Evolutionary conservation across 352 stramenopile genomes (phyloP), one percentile per base, ranked within the genome.

Genomic region (Pythium guiyangense): DNA sequence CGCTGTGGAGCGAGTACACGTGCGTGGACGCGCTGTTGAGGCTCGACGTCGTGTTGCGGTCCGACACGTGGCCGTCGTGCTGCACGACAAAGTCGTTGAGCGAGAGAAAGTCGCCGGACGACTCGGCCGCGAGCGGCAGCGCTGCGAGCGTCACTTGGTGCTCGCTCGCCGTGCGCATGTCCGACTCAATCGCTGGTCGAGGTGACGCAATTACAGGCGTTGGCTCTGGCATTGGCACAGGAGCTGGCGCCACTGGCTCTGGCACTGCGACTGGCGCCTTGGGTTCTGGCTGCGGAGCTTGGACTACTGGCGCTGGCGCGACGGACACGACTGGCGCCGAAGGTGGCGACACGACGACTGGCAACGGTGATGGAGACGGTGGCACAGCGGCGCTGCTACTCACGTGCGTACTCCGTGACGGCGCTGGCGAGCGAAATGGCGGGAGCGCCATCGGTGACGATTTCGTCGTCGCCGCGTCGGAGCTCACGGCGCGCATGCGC

Each of bases 11-110:
- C 52, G 59, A 68, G 10, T 39, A 50, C 26, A 63, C 53, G 11
- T 66, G 67, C 10, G 67, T 73, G 5, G 50, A 39, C 12, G 57
- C 64, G 54, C 64, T 79, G 39, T 62, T 64, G 25, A 59, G 6
- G 49, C 66, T 82, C 25, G 59, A 65, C 40, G n/a, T 14, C 15
- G 59, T 65, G 12, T 43, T 48, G 4, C 59, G 52, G 39, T 60
- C 52, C 4, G 39, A 34, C 12, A 55, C 26, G 22, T 60, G 44
- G 18, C 72, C 70, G 15, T 76, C 69, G 17, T 54, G 59, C 45
- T 81, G 60, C 18, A 73, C 62, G 20, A 76, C 50, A 52, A 79
- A 85, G 56, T 83, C 70, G 27, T 79, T 77, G 2, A 85, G 68
- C 22, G 74, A 74, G 54, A 85, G 82, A 39, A 84, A 76, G 54